Conservation (phyloP, 2,329 filamentous ascomycete genomes). For the Claviceps arundinis region DNA sequence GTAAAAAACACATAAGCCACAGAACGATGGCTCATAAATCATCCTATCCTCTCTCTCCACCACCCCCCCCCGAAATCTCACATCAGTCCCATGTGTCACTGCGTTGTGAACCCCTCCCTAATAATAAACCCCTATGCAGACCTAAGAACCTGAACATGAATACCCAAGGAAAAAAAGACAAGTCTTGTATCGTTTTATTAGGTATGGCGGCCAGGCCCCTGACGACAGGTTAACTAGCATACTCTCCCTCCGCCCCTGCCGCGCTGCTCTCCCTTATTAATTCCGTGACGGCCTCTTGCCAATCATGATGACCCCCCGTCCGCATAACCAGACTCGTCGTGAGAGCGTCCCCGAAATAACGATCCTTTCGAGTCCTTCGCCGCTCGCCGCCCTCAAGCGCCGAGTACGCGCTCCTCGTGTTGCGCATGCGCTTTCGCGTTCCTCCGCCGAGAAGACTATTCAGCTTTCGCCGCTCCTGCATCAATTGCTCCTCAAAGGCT, state of each 20-base stretch:
- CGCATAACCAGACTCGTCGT: constrained; percentile 48
- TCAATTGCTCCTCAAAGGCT: constrained; percentile 57
- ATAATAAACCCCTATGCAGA: too few species aligned
- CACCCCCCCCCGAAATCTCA: too few species aligned
- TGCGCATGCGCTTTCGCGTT: constrained; percentile 42
- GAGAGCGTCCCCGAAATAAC: constrained; percentile 53
- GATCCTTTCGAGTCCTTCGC: constrained; percentile 51
- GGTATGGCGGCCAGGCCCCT: too few species aligned
- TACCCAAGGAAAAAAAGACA: too few species aligned
- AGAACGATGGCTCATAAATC: too few species aligned
- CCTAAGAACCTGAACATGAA: too few species aligned
- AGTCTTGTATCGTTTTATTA: too few species aligned
- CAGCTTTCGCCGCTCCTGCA: constrained; percentile 50
- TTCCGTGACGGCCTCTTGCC: constrained; percentile 18
- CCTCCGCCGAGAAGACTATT: constrained; percentile 49
- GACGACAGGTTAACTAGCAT: too few species aligned
- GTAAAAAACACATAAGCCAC: too few species aligned
- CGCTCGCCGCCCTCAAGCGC: constrained; percentile 65
- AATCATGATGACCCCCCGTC: constrained; percentile 39
- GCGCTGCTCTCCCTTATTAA: constrained; percentile 11
- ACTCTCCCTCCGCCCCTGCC: neutral
- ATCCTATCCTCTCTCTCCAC: too few species aligned
- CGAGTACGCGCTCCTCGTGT: constrained; percentile 60
- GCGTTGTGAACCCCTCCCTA: too few species aligned
- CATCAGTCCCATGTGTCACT: too few species aligned